Evolutionary conservation across 495 filamentous ascomycete genomes (phyloP).

Genomic region (Hyaloscypha finlandica): DNA sequence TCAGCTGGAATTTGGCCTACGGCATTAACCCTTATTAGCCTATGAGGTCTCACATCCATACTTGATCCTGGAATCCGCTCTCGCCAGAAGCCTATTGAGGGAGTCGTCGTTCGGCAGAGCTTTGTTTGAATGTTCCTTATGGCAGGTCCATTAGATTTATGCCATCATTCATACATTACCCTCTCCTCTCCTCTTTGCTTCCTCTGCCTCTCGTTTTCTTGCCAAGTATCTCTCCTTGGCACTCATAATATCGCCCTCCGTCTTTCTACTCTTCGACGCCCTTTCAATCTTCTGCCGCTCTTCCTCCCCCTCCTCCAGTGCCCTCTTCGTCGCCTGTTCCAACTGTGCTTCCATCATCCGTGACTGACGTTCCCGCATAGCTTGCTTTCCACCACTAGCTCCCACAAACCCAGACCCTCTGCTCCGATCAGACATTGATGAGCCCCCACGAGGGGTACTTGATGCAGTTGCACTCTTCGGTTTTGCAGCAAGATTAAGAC

Average conservation of each 20-base stretch:
- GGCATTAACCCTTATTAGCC: background rate
- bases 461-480: conserved; percentile 40
- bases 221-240: conserved; percentile 87
- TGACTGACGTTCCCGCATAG: conserved; percentile 78
- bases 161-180: conserved; percentile 10
- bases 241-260: conserved; percentile 77
- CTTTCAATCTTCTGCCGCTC: conserved; percentile 69
- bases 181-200: conserved; percentile 56
- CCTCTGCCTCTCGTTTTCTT: conserved; percentile 78
- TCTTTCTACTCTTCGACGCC: conserved; percentile 70
- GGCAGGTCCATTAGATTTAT: background rate
- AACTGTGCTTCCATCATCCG: conserved; percentile 85
- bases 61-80: too few relatives aligned
- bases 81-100: too few relatives aligned
- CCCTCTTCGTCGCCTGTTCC: conserved; percentile 71
- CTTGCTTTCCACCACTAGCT: conserved; percentile 51
- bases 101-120: too few relatives aligned
- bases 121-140: background rate
- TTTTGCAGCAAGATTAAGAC: conserved; percentile 77
- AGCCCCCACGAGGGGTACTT: conserved; percentile 36
- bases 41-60: background rate
- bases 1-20: background rate
- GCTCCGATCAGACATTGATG: conserved; percentile 28
- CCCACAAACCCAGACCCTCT: conserved; percentile 49
- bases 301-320: conserved; percentile 72